Base-by-base conservation (phyloP, 1,284 basidiomycete genomes). In the Moesziomyces parantarcticus region DNA sequence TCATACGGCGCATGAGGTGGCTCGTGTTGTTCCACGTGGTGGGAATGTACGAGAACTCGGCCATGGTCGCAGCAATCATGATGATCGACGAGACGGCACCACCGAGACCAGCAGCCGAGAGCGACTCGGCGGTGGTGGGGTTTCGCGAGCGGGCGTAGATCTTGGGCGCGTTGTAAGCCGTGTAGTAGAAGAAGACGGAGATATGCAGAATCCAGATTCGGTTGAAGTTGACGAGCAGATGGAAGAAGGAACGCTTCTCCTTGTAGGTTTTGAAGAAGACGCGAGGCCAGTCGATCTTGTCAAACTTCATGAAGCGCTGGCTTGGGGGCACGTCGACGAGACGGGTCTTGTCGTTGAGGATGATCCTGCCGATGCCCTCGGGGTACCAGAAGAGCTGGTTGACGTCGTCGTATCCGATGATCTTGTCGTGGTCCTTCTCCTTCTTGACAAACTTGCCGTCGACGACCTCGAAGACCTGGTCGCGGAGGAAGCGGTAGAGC, bases 311-410 rank as follows among this genome's bases (percentile, higher is more conserved):
- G 72, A 83, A 83, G 41, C 82, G 79, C 64, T 83, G 82, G 54
- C 76, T 76, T 41, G 81, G 80, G 18, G 82, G 79, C 6, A 83
- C 81, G 36, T 83, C 82, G 41, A 83, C 82, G 25, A 91, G 86
- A 90, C 93, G 72, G 39, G 77, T 79, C 88, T 94, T 95, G 87
- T 98, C 94, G 22, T 87, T 89, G 42, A 98, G 88, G 14, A 90
- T 88, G 78, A 99, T 98, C 42, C 93, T 88, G 26, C 94, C 92
- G 79, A 99, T 96, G 42, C 97, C 97, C 80, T 99, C 97, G 5
- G 97, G 97, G 84, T 99, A 99, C 96, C 96, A 99, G 86, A 99
- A 99, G 46, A 99, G 87, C 85, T 99, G 96, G 84, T 99, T 99
- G 79, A 99, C 92, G 85, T 99, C 96, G 85, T 99, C 96, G 83